Percentiles rank a stretch among this genome's conserved stretches.
Conservation (phyloP, 257 asterid genomes). For the Rehmannia glutinosa region DNA sequence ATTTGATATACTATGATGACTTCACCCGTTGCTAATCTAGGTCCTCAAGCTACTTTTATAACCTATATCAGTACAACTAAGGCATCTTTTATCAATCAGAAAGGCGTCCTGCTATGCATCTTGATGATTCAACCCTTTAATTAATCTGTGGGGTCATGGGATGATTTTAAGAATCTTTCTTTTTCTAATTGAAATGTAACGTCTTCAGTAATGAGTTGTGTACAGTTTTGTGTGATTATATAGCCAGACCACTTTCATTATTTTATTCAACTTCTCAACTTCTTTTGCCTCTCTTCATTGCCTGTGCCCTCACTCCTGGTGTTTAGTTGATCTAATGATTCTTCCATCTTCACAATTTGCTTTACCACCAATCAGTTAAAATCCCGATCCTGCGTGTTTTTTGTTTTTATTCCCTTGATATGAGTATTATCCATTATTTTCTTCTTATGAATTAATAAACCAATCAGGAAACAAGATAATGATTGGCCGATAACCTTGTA, state of each 20-base stretch:
- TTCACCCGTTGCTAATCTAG: slow-evolving; percentile 9
- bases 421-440: neutral
- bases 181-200: neutral
- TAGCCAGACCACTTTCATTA: neutral
- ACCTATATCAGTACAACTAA: neutral
- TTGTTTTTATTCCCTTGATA: neutral
- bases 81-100: slow-evolving; percentile 4
- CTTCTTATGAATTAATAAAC: slow-evolving; percentile 4
- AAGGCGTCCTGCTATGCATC: slow-evolving; percentile 1
- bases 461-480: neutral
- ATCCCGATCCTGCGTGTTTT: neutral
- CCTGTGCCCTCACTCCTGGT: neutral
- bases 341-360: neutral
- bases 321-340: neutral
- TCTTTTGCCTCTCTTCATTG: slow-evolving; percentile 4
- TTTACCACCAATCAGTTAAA: neutral
- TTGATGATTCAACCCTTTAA: neutral
- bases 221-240: neutral
- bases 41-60: slow-evolving; percentile 2
- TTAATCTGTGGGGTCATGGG: neutral
- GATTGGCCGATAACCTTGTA: neutral
- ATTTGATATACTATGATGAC: slow-evolving; percentile 10
- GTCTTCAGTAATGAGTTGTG: neutral
- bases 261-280: neutral
- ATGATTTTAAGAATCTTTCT: neutral